A percentile compares a stretch with the other conserved stretches of the same genome.
Conservation (phyloP, 441 rosid genomes). For the Francoa sonchifolia region DNA sequence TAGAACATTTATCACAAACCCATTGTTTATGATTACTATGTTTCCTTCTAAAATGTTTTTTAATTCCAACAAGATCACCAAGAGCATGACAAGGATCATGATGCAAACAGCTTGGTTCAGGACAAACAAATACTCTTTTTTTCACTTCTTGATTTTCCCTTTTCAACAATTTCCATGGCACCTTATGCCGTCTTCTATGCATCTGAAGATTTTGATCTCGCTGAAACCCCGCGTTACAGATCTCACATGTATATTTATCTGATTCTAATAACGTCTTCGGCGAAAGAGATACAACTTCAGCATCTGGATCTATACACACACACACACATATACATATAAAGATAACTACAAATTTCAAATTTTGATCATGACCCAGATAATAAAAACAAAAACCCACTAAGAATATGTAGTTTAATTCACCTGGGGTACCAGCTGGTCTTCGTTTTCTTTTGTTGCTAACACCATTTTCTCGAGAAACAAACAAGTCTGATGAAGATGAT, state of each 20-base stretch:
- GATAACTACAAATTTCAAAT: not conserved
- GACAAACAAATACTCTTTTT: slow-evolving; percentile 85
- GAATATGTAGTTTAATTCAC: slow-evolving; percentile 31
- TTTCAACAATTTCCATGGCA: slow-evolving; percentile 87
- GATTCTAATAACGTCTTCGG: slow-evolving; percentile 73
- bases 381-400: not conserved
- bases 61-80: slow-evolving; percentile 92
- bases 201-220: slow-evolving; percentile 91
- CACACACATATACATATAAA: not conserved
- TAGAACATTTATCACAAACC: slow-evolving; percentile 82
- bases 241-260: slow-evolving; percentile 80
- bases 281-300: slow-evolving; percentile 85
- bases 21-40: slow-evolving; percentile 88
- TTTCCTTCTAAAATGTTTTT: slow-evolving; percentile 79
- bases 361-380: not conserved
- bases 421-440: slow-evolving; percentile 92
- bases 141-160: slow-evolving; percentile 61
- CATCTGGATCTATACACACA: slow-evolving; percentile 59
- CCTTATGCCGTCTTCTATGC: slow-evolving; percentile 86
- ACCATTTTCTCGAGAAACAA: slow-evolving; percentile 42
- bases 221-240: slow-evolving; percentile 92
- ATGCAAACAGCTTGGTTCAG: slow-evolving; percentile 82
- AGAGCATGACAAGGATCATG: slow-evolving; percentile 85
- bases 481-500: slow-evolving; percentile 41
- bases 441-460: slow-evolving; percentile 52